Evolutionary conservation across 2,329 filamentous ascomycete genomes (phyloP).

Genomic region (Clarireedia hainanense): DNA sequence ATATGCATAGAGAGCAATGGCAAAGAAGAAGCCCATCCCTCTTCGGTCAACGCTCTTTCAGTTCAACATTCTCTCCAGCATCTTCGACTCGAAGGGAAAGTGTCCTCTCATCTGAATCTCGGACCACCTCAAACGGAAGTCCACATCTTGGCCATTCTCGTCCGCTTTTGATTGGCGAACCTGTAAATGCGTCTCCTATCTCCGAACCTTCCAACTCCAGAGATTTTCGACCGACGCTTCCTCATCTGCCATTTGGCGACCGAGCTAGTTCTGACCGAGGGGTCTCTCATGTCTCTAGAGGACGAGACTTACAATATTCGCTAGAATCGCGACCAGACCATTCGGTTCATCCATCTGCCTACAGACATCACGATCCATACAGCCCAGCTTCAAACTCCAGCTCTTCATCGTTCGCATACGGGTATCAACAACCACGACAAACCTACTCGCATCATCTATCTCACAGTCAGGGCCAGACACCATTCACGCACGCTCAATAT

Average conservation of each 20-base stretch:
- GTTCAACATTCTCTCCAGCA: not conserved
- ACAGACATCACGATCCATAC: not conserved
- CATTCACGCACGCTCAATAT: conserved; percentile 18
- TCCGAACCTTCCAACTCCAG: not conserved
- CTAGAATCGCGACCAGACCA: not conserved
- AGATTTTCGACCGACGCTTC: not conserved
- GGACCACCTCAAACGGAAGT: not conserved
- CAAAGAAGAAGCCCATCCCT: not conserved
- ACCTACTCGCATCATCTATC: not conserved
- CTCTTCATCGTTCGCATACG: not conserved
- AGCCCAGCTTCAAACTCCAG: not conserved
- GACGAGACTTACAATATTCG: no score
- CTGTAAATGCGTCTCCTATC: not conserved
- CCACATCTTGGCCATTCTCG: not conserved
- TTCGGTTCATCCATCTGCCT: not conserved
- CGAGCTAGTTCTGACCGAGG: not conserved
- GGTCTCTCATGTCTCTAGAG: no score
- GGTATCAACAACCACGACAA: conserved; percentile 9
- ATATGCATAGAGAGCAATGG: not conserved
- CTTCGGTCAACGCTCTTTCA: not conserved
- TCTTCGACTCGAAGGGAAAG: not conserved
- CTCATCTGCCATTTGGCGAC: not conserved
- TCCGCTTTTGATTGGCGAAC: not conserved
- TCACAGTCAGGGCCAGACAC: conserved; percentile 16
- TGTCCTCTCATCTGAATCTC: not conserved